Conservation (phyloP, 257 asterid species). For the Sherardia arvensis region DNA sequence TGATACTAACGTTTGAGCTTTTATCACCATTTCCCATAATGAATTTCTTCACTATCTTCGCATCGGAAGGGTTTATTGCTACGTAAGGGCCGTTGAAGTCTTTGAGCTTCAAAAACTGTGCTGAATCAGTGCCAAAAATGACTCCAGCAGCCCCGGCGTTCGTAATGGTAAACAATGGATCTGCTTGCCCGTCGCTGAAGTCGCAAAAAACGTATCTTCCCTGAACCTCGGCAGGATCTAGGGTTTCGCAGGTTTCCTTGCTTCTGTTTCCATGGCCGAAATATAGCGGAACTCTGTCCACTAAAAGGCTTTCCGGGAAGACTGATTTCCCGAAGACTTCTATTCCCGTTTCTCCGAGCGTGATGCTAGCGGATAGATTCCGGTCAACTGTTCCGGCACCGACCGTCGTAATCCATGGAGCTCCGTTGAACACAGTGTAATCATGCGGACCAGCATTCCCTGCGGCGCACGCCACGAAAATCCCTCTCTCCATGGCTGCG, state of each 20-base stretch:
- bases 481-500: conserved; percentile 7
- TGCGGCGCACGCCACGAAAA: conserved; percentile 14
- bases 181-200: background rate
- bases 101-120: background rate
- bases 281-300: conserved; percentile 8
- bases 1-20: conserved; percentile 5
- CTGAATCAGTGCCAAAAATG: conserved; percentile 9
- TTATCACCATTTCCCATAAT: background rate
- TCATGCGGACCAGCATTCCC: conserved; percentile 18
- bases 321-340: conserved; percentile 6
- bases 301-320: conserved; percentile 10
- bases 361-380: conserved; percentile 13
- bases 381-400: conserved; percentile 19
- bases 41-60: conserved; percentile 1
- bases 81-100: conserved; percentile 12
- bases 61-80: conserved; percentile 1
- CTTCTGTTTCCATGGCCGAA: conserved; percentile 9
- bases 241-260: conserved; percentile 11
- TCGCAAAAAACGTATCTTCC: conserved; percentile 15
- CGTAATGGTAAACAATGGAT: conserved; percentile 1
- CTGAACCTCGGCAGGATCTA: conserved; percentile 1
- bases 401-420: conserved; percentile 13
- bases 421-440: conserved; percentile 8
- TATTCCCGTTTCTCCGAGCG: conserved; percentile 3
- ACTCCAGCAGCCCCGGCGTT: conserved; percentile 9